Evolutionary conservation across 2,329 filamentous ascomycete species (phyloP), one percentile per base, ranked within the genome.

Genomic region (Aspergillus sp.): DNA sequence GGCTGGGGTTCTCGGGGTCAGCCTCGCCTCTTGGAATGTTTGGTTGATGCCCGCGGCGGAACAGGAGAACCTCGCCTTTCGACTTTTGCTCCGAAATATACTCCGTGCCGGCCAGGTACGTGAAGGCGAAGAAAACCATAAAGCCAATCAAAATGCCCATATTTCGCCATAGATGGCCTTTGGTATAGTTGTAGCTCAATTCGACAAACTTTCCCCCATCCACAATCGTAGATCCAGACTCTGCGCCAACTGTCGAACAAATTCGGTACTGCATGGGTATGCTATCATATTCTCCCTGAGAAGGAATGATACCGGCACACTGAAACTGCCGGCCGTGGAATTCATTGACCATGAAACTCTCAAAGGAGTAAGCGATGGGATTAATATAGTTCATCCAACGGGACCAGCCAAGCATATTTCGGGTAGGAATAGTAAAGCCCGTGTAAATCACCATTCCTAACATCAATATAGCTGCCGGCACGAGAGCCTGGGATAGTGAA

Each of bases 341-440:
- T 73, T 96, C 92, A 73, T 96, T 96, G 61, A 90, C 83, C 82
- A 93, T 88, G 22, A 96, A 80, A 0, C 86, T 80, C 71, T 96
- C 91, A 67, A 96, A 96, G 0, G 86, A 85, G 62, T 96, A 96
- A 1, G 85, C 85, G 9, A 96, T 82, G 3, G 90, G 90, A 59
- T 96, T 87, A 38, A 95, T 78, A 70, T 90, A 93, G 70, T 89
- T 89, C 60, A 96, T 85, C 91, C 91, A 96, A 58, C 86, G 82
- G 65, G 89, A 89, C 90, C 91, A 96, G 1, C 79, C 83, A 6
- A 89, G 81, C 89, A 91, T 95, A 74, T 93, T 68, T 9, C 64
- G 66, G 0, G 70, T 71, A 2, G 77, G 76, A 9, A 80, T 74
- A 1, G 73, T 72, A 60, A 80, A 80, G 1, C 78, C 78, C 22